A percentile compares a stretch with the other conserved stretches of the same genome.
phyloP scores from a whole-genome alignment of 2,329 filamentous ascomycete genomes.

The Colletotrichum agaves region DNA sequence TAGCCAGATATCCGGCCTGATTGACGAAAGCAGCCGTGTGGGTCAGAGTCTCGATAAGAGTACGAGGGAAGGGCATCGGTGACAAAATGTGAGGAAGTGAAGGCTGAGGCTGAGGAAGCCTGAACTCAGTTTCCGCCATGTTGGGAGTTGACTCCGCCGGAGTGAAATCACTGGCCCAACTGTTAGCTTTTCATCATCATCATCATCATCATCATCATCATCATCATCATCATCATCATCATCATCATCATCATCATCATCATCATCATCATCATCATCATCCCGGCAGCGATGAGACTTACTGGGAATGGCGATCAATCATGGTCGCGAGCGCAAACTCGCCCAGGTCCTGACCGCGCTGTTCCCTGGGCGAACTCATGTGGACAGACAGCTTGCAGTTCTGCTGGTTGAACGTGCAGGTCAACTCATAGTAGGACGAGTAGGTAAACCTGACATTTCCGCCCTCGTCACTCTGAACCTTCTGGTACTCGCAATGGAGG shows the following conservation, averaged over 20 bases:
- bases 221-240: too few relatives aligned
- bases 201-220: too few relatives aligned
- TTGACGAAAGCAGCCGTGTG: background rate
- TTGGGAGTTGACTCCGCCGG: background rate
- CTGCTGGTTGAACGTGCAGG: background rate
- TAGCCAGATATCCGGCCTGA: constrained; percentile 1
- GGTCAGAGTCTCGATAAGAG: background rate
- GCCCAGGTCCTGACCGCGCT: background rate
- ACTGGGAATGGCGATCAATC: background rate
- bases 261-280: too few relatives aligned
- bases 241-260: too few relatives aligned
- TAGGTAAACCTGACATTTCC: background rate
- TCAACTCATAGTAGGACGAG: background rate
- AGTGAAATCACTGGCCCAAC: background rate
- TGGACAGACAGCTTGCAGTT: background rate
- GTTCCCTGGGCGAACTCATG: background rate
- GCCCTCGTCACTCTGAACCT: background rate
- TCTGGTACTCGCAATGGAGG: background rate
- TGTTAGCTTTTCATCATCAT: background rate
- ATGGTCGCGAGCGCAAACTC: background rate
- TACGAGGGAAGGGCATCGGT: background rate
- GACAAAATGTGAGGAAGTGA: background rate
- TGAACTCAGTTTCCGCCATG: background rate
- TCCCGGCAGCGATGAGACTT: background rate
- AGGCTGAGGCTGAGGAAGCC: background rate